These are phyloP conservation scores for Marasmius sp. DNA, from an alignment of 1,284 basidiomycete genomes.

Conservation along the genomic window DNA sequence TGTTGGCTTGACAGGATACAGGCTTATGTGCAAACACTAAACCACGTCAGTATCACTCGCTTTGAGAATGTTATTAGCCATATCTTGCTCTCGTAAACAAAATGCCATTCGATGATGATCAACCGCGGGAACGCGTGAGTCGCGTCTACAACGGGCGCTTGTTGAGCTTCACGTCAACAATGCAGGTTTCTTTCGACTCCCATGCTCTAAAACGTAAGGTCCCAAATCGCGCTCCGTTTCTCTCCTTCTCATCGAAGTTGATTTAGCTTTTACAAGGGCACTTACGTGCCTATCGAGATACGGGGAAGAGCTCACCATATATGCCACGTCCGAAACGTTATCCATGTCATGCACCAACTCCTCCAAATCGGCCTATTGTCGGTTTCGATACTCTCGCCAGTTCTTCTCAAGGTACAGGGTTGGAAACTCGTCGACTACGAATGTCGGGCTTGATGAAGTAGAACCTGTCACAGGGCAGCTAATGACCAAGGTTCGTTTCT, in stretches of 20 bases:
- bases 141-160: neutral
- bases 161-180: slow-evolving; percentile 14
- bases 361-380: slow-evolving; percentile 76
- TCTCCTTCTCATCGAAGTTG: slow-evolving; percentile 17
- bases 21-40: neutral
- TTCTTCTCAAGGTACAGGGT: slow-evolving; percentile 72
- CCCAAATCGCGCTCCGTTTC: slow-evolving; percentile 3
- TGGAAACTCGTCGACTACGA: slow-evolving; percentile 16
- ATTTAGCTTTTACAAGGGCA: slow-evolving; percentile 67
- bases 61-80: too few species aligned
- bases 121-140: neutral
- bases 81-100: neutral
- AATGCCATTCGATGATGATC: neutral
- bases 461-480: slow-evolving; percentile 59
- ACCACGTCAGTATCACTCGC: neutral
- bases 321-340: slow-evolving; percentile 58
- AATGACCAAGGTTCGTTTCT: slow-evolving; percentile 55
- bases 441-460: slow-evolving; percentile 29
- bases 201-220: slow-evolving; percentile 47
- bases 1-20: neutral
- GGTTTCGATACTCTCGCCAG: slow-evolving; percentile 65
- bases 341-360: slow-evolving; percentile 73
- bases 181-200: slow-evolving; percentile 51
- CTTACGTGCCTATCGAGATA: slow-evolving; percentile 75
- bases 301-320: slow-evolving; percentile 73